Conservation (phyloP, 805 yeast genomes). For the Candida fluviatilis region DNA sequence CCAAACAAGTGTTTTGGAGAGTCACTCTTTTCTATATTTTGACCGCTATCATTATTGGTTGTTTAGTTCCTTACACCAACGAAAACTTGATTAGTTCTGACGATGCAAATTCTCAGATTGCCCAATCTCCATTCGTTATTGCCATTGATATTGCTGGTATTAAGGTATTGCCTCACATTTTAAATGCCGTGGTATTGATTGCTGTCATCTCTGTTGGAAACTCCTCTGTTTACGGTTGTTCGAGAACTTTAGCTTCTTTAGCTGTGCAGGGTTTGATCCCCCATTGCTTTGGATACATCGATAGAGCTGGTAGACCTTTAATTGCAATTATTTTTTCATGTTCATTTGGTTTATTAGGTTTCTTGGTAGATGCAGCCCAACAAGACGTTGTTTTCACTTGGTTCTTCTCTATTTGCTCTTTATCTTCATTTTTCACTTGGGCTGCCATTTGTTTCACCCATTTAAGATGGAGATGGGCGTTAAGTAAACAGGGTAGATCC, state of each 20-base stretch:
- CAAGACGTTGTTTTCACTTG: conserved; percentile 36
- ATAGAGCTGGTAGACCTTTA: conserved; percentile 39
- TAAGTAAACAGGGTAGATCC: conserved; percentile 30
- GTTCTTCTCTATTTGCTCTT: conserved; percentile 39
- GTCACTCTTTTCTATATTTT: conserved; percentile 36
- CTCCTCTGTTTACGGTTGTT: conserved; percentile 66
- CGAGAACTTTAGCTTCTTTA: conserved; percentile 64
- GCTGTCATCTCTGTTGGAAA: conserved; percentile 77
- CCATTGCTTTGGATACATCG: conserved; percentile 34
- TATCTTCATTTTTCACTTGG: conserved; percentile 42
- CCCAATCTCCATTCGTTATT: conserved; percentile 73
- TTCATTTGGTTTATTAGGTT: conserved; percentile 36
- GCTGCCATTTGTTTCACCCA: conserved; percentile 36
- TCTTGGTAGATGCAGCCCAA: conserved; percentile 27
- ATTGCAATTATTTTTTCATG: conserved; percentile 30
- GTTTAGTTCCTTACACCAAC: conserved; percentile 49
- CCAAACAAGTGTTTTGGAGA: conserved; percentile 42
- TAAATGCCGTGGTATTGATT: conserved; percentile 69
- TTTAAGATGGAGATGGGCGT: conserved; percentile 38
- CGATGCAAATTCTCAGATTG: conserved; percentile 43
- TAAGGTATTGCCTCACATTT: conserved; percentile 62
- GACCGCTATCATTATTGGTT: conserved; percentile 32
- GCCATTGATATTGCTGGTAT: conserved; percentile 63
- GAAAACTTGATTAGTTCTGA: conserved; percentile 41
- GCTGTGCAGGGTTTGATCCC: conserved; percentile 73